Evolutionary conservation across 2,329 filamentous ascomycete species (phyloP), one percentile per base, ranked within the genome.

Genomic region (Orbilia quercus): DNA sequence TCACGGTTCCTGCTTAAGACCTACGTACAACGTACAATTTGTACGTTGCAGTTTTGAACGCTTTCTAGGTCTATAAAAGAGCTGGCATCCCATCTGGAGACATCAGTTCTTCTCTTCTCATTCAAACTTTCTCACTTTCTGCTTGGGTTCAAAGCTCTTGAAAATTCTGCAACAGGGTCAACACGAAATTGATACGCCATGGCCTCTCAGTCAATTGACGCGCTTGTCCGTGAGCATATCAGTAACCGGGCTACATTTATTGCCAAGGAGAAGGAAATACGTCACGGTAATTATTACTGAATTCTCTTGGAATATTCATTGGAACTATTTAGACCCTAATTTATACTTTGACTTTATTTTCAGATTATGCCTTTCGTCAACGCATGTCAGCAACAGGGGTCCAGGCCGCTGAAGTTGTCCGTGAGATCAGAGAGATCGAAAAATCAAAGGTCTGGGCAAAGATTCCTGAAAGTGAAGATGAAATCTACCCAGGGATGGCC

Each of bases 401-500:
- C 73, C 87, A 89, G 79, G 94, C 95, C 28, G 90, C 90, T 79
- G 84, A 85, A 62, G 94, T 98, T 75, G 91, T 96, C 55, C 86
- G 88, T 5, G 86, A 87, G 73, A 95, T 97, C 78, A 88, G 92
- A 45, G 85, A 87, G 57, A 86, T 91, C 77, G 94, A 98, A 82
- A 87, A 89, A 78, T 83, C 85, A 58, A 89, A 87, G 1, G 83
- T 94, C 71, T 96, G 92, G 93, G 92, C 89, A 7, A 84, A 86
- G 31, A 85, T 87, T 48, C 90, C 94, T 77, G 84, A 86, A 75
- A 82, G 87, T 64, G 82, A 81, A n/a, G 80, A 82, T 23, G 84
- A 87, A 77, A 85, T 94, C 55, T 91, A 90, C 79, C 92, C 92
- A 0, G 93, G 93, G 9, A 96, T 96, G 90, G 95, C 96, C 90